Evolutionary conservation across 805 yeast species (phyloP), one percentile per base, ranked within the genome.

Genomic region (Yarrowia porcina): DNA sequence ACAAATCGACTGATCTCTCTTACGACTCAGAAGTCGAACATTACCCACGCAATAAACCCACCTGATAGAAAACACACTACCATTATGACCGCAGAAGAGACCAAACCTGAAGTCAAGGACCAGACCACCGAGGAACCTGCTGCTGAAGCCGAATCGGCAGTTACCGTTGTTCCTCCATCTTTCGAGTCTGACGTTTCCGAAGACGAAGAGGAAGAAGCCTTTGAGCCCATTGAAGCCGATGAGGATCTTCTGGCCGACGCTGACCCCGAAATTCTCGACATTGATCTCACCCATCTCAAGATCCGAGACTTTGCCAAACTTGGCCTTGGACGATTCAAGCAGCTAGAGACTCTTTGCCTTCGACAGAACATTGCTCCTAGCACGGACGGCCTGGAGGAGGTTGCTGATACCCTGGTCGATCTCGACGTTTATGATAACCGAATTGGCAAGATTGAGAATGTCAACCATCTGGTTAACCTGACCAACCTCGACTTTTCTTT

Each of bases 381-480:
- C n/a, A 79, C 92, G 38, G 81, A 84, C 45, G 91, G 85, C 10
- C 76, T 93, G 18, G 91, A 91, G 64, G 76, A 76, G 12, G 70
- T 88, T 10, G 83, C 83, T 17, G 78, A 80, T 1, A 78, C 79
- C 0, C 69, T 94, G 68, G 88, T 83, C 67, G 94, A 90, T 65
- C 76, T 94, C 64, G 99, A 94, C 73, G 79, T 92, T 32, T 94
- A 94, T 72, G 99, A 94, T 74, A 94, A 94, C 74, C 78, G 96
- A 68, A 88, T 94, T 69, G 85, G 86, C 67, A 97, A 91, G 71
- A 90, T 94, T 59, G 74, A 71, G 62, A 85, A 92, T 4, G 33
- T 59, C 20, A 84, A 85, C 49, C 86, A 84, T 69, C 71, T 90
- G 18, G 74, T 71, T 2, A 81, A 83, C 38, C 74, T 91, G 57